A percentile compares a stretch with the other conserved stretches of the same genome.
These are phyloP conservation scores for Cymbidium sinense DNA, from an alignment of 106 monocot species.

Conservation along the genomic window DNA sequence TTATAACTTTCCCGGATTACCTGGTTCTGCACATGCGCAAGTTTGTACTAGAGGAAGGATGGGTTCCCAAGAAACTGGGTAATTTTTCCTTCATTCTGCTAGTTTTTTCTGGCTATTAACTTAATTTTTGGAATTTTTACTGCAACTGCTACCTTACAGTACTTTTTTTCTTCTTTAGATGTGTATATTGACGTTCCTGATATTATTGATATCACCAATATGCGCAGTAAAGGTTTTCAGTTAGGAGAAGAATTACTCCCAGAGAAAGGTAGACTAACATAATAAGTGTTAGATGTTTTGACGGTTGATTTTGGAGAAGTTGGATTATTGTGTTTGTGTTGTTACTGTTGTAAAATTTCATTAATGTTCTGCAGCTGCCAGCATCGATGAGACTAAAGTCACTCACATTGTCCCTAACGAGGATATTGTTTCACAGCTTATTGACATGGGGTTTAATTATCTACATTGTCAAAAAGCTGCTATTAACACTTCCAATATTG, in stretches of 20 bases:
- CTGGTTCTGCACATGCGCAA: conserved; percentile 92
- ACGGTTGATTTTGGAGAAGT: neutral
- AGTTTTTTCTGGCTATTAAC: neutral
- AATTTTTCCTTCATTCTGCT: conserved; percentile 4
- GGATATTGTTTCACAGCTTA: conserved; percentile 71
- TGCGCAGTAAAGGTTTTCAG: conserved; percentile 88
- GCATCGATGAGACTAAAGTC: conserved; percentile 26
- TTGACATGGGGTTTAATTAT: conserved; percentile 85
- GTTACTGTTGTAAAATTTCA: neutral
- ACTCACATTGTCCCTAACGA: conserved; percentile 33
- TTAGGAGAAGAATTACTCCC: conserved; percentile 89
- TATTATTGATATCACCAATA: conserved; percentile 74
- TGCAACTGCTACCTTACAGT: neutral
- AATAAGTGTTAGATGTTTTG: neutral
- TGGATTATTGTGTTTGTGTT: neutral
- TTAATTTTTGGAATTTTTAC: neutral
- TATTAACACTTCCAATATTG: conserved; percentile 78
- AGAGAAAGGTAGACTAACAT: conserved; percentile 40
- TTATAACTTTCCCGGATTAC: conserved; percentile 92
- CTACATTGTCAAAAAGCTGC: conserved; percentile 96
- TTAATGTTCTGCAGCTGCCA: conserved; percentile 27
- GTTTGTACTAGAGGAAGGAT: conserved; percentile 95
- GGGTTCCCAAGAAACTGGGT: conserved; percentile 99
- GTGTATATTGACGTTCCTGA: conserved; percentile 98
- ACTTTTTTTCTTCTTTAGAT: conserved; percentile 40